These are phyloP conservation scores for Tanacetum coccineum DNA, from an alignment of 129 eudicot species.

Conservation along the genomic window DNA sequence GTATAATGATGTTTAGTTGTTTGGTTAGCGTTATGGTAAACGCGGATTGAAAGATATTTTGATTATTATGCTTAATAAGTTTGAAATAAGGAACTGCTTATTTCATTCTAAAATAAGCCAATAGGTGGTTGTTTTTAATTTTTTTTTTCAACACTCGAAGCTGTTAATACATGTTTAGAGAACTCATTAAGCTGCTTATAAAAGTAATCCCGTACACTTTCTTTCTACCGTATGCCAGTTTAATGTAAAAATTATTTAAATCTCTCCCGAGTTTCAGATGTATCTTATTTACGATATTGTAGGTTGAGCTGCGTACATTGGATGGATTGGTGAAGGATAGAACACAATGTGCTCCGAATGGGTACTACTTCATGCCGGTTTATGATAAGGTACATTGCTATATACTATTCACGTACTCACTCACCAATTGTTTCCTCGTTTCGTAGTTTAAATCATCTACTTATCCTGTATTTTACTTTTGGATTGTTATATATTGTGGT, in stretches of 20 bases:
- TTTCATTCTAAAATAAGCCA: too few species aligned
- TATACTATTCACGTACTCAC: neutral
- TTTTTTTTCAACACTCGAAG: too few species aligned
- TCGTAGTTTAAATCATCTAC: slow-evolving; percentile 1
- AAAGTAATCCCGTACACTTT: too few species aligned
- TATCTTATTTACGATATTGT: slow-evolving; percentile 25
- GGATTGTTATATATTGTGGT: slow-evolving; percentile 17
- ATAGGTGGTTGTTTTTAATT: too few species aligned
- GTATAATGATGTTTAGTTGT: neutral
- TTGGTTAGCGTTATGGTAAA: neutral
- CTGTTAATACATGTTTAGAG: too few species aligned
- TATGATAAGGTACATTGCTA: slow-evolving; percentile 73
- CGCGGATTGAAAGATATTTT: too few species aligned
- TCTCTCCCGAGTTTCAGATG: neutral
- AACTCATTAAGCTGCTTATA: too few species aligned
- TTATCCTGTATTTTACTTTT: slow-evolving; percentile 3
- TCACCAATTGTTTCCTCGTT: neutral
- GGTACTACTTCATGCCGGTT: slow-evolving; percentile 99
- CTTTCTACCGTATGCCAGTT: too few species aligned
- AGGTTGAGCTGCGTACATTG: slow-evolving; percentile 94
- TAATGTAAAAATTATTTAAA: too few species aligned
- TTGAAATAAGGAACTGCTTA: too few species aligned
- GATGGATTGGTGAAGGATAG: slow-evolving; percentile 98
- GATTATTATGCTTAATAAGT: too few species aligned
- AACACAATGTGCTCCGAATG: slow-evolving; percentile 99